These are phyloP conservation scores for Allium cepa DNA, from an alignment of 106 monocot species.

Conservation along the genomic window DNA sequence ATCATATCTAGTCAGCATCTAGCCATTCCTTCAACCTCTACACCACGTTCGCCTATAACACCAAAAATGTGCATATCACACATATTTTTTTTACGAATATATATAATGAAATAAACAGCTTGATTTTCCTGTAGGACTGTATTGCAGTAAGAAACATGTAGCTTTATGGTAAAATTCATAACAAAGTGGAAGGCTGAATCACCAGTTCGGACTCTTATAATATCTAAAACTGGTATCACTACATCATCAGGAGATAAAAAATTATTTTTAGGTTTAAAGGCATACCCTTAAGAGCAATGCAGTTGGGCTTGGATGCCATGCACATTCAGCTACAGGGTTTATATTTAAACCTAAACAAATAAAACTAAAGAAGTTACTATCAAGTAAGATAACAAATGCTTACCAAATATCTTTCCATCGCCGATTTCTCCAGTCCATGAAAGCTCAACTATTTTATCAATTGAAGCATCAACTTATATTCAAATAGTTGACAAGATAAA, in stretches of 20 bases:
- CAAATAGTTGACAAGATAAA: too few species aligned
- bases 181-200: not conserved
- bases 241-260: conserved; percentile 15
- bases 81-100: not conserved
- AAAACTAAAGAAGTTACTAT: not conserved
- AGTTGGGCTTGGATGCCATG: not conserved
- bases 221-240: conserved; percentile 20
- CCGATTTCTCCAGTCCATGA: conserved; percentile 90
- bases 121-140: too few species aligned
- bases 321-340: not conserved
- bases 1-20: conserved; percentile 58
- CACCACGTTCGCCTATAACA: conserved; percentile 53
- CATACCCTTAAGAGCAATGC: not conserved
- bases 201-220: too few species aligned
- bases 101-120: not conserved
- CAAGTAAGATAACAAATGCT: conserved; percentile 2
- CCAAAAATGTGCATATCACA: not conserved
- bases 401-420: conserved; percentile 83
- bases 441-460: conserved; percentile 74
- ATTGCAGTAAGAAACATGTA: not conserved
- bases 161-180: not conserved
- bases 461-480: conserved; percentile 53
- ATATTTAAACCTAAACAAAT: not conserved
- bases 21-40: conserved; percentile 58
- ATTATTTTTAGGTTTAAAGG: conserved; percentile 1